These are phyloP conservation scores for Cladosporium oxysporum DNA, from an alignment of 2,329 filamentous ascomycete genomes.

Conservation along the genomic window DNA sequence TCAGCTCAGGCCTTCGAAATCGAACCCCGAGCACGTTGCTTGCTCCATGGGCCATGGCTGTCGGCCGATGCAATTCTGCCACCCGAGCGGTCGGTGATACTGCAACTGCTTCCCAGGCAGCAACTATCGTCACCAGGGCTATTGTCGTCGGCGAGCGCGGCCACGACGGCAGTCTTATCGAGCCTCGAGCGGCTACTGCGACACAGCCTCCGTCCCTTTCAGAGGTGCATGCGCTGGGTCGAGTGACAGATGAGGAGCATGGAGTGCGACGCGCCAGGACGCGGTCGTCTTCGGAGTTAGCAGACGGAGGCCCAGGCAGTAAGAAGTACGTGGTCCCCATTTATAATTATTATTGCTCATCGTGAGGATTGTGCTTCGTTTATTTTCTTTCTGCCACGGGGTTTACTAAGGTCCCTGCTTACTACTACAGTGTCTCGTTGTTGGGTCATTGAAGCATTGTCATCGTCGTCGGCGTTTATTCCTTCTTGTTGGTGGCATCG, in stretches of 20 bases:
- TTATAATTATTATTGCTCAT: constrained; percentile 16
- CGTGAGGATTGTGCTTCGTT: neutral
- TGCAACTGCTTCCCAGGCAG: constrained; percentile 6
- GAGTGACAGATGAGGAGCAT: constrained; percentile 1
- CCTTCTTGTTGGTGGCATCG: neutral
- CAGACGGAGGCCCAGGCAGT: constrained; percentile 7
- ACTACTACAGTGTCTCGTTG: constrained; percentile 2
- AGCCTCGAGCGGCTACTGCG: neutral
- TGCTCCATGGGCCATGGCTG: constrained; percentile 15
- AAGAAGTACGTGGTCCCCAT: constrained; percentile 11
- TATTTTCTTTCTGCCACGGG: neutral
- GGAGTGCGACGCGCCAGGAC: constrained; percentile 12
- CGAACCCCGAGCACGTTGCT: constrained; percentile 3
- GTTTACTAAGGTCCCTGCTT: constrained; percentile 1
- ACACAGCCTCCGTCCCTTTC: constrained; percentile 16
- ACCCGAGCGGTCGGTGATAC: constrained; percentile 18
- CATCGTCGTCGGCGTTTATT: neutral
- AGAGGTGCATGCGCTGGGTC: constrained; percentile 15
- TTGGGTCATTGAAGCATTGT: neutral
- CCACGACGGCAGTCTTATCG: neutral
- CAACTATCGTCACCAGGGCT: neutral
- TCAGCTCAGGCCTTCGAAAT: constrained; percentile 1
- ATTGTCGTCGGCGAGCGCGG: constrained; percentile 14
- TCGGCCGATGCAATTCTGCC: constrained; percentile 4
- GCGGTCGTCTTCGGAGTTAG: constrained; percentile 15